Conservation (phyloP, 768 basidiomycete genomes). For the Kwoniella heveanensis region DNA sequence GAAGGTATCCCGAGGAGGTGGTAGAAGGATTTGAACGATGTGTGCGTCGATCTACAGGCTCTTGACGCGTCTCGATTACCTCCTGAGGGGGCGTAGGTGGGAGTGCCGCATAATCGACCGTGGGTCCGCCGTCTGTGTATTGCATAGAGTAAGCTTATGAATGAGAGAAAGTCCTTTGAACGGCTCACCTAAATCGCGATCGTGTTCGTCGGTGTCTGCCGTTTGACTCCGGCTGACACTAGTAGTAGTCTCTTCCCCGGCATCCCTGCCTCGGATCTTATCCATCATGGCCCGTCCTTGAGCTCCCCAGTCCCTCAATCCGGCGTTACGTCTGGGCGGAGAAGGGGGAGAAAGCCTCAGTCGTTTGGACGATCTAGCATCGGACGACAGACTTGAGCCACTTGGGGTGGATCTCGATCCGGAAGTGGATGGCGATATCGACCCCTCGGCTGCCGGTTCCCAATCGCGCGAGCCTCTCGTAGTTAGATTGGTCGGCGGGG, state of each 20-base stretch:
- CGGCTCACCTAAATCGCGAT: constrained; percentile 21
- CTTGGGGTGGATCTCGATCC: constrained; percentile 24
- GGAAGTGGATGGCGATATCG: constrained; percentile 18
- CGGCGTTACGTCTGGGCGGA: constrained; percentile 20
- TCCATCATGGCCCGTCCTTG: constrained; percentile 51
- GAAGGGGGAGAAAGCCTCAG: constrained; percentile 38
- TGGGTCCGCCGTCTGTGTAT: constrained; percentile 25
- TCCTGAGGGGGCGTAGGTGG: constrained; percentile 42
- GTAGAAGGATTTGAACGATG: constrained; percentile 51
- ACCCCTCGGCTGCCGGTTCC: constrained; percentile 25
- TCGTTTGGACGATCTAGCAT: constrained; percentile 36
- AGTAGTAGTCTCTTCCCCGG: constrained; percentile 41
- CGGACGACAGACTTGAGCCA: constrained; percentile 17
- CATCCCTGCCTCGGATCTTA: constrained; percentile 41
- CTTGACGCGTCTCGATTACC: background rate
- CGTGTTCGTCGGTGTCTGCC: constrained; percentile 12
- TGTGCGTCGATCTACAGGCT: constrained; percentile 18
- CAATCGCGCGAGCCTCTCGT: constrained; percentile 23
- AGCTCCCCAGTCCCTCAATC: constrained; percentile 48
- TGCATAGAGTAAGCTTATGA: no score
- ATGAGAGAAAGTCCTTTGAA: no score
- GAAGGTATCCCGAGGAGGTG: constrained; percentile 62
- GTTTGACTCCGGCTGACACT: constrained; percentile 29
- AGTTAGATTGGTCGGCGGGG: constrained; percentile 29
- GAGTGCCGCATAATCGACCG: constrained; percentile 30